Evolutionary conservation across 1,284 basidiomycete genomes (phyloP), one percentile per base, ranked within the genome.

Genomic region (Ceratobasidium sp.): DNA sequence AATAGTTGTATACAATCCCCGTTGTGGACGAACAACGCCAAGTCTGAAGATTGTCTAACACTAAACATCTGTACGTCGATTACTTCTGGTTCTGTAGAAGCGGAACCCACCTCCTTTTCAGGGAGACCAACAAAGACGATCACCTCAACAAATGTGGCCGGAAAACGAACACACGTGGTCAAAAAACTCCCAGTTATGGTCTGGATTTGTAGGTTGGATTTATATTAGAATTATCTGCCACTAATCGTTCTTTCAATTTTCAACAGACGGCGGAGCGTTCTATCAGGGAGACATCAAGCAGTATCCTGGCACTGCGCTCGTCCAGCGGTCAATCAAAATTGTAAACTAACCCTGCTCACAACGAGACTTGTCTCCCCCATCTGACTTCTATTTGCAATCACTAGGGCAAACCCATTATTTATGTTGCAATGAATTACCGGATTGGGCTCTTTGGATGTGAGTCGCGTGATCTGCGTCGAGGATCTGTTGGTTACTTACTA

Each of bases 361-460:
- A 33, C 33, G 33, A 33, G 33, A 33, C 33, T 33, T 4, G 33
- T 33, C 4, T 33, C 33, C 33, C 4, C 33, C 33, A 4, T 33
- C 4, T 33, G 4, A 33, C 33, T 4, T 1, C 33, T 33, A 4
- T 33, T 33, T 33, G 33, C 33, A 20, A n/a, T 40, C n/a, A 4
- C 33, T 40, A 83, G 82, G 77, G 80, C 10, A 80, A 81, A 64
- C 85, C 84, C 3, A 82, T 85, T 78, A 82, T 88, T 71, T 83
- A 85, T 59, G 85, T 87, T 50, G 82, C 84, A 2, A 57, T 87
- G 78, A 85, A 86, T 67, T 88, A 87, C 80, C 85, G 88, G 26
- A 81, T 88, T 7, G 86, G 85, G 20, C 82, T 75, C 42, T 75
- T 52, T 44, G 71, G 71, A 33, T 75, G 71, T 75, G 42, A 65